Evolutionary conservation across 768 basidiomycete species (phyloP).

Genomic region (Russula sp.): DNA sequence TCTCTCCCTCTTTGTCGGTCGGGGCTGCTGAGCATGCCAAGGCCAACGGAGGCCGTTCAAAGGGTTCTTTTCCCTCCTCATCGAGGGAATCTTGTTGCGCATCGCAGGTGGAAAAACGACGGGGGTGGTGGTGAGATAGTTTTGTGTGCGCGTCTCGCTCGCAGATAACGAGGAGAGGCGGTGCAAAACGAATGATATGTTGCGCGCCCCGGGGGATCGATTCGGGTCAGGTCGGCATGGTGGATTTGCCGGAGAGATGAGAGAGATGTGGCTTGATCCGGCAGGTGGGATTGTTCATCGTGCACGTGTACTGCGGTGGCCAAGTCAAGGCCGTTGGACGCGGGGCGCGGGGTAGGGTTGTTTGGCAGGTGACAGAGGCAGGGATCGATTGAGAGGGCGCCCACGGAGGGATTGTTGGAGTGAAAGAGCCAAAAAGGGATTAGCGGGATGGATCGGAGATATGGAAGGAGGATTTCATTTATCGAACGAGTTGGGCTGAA

Average conservation of each 20-base stretch:
- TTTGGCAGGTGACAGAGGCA: conserved; percentile 14
- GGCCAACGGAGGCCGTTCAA: neutral
- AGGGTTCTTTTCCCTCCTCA: neutral
- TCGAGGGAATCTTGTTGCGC: neutral
- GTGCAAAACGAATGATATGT: neutral
- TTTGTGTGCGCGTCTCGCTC: neutral
- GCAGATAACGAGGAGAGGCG: neutral
- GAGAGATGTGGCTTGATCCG: conserved; percentile 1
- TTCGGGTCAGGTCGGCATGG: neutral
- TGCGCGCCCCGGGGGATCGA: neutral
- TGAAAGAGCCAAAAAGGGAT: neutral
- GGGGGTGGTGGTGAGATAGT: neutral
- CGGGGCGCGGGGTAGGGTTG: conserved; percentile 9
- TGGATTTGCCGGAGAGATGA: neutral
- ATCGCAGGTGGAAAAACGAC: neutral
- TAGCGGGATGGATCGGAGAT: conserved; percentile 14
- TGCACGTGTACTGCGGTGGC: conserved; percentile 7
- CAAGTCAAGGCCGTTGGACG: no score
- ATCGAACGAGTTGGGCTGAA: neutral
- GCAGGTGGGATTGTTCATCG: neutral
- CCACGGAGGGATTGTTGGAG: neutral
- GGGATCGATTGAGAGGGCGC: neutral
- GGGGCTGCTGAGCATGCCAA: neutral
- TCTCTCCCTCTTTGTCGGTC: no score
- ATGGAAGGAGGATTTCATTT: conserved; percentile 7